Evolutionary conservation across 2,329 filamentous ascomycete genomes (phyloP).

Genomic region (Ophiostoma ips): DNA sequence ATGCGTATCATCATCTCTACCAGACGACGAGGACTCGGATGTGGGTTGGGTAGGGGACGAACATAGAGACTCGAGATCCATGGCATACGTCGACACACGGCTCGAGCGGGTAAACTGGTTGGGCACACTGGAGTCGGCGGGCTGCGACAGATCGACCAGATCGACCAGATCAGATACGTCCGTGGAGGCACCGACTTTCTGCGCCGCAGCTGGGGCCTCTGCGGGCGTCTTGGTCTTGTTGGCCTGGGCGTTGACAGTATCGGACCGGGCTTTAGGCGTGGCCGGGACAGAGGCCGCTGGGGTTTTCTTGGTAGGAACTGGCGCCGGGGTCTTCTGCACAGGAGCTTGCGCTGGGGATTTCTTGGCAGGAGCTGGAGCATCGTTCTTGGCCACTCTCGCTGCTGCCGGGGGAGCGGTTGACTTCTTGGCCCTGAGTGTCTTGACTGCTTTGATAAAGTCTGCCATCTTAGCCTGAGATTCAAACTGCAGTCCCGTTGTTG

Average conservation of each 20-base stretch:
- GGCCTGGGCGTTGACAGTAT: no score
- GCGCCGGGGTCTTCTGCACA: background rate
- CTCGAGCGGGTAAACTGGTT: background rate
- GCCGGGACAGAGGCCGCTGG: no score
- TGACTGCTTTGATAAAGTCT: conserved; percentile 9
- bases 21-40: background rate
- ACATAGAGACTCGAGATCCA: conserved; percentile 9
- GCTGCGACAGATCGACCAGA: conserved; percentile 10
- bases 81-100: conserved; percentile 7
- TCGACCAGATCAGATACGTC: no score
- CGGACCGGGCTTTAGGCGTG: no score
- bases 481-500: conserved; percentile 9
- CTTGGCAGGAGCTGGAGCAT: background rate
- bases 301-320: no score
- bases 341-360: background rate
- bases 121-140: background rate
- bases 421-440: background rate
- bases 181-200: no score
- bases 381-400: no score
- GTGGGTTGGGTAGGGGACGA: background rate
- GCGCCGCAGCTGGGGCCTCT: no score
- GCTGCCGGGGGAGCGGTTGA: background rate
- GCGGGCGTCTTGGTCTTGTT: no score
- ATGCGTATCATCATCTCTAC: background rate
- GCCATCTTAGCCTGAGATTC: conserved; percentile 8